Evolutionary conservation across 1,284 basidiomycete species (phyloP).

Genomic region (Coniferiporia sulphurascens): DNA sequence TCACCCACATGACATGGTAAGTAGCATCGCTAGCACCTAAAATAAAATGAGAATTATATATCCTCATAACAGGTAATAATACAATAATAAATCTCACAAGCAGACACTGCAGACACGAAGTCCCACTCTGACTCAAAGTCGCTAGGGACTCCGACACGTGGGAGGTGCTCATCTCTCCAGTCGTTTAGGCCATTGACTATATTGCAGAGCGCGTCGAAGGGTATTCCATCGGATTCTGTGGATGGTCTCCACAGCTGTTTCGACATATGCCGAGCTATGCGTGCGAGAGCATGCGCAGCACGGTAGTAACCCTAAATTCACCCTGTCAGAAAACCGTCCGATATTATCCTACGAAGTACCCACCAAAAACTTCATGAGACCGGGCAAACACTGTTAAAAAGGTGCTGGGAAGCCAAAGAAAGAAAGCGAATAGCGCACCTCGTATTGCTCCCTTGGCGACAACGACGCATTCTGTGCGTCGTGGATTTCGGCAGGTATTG

Average conservation of each 20-base stretch:
- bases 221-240: conserved; percentile 71
- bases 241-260: conserved; percentile 73
- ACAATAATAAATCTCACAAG: conserved; percentile 46
- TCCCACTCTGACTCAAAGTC: conserved; percentile 85
- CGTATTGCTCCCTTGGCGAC: conserved; percentile 68
- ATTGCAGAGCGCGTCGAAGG: conserved; percentile 53
- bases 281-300: conserved; percentile 75
- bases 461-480: conserved; percentile 47
- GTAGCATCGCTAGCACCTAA: conserved; percentile 80
- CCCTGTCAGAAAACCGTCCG: conserved; percentile 25
- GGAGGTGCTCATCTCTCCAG: conserved; percentile 76
- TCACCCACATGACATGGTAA: conserved; percentile 88
- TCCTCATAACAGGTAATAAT: conserved; percentile 9
- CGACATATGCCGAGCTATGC: conserved; percentile 75
- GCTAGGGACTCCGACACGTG: conserved; percentile 77
- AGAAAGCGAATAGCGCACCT: conserved; percentile 38
- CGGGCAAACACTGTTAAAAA: conserved; percentile 11
- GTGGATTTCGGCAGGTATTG: conserved; percentile 43
- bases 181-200: conserved; percentile 59
- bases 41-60: conserved; percentile 23
- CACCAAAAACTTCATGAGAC: conserved; percentile 34
- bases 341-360: conserved; percentile 24
- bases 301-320: conserved; percentile 63
- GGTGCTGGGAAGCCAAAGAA: conserved; percentile 13
- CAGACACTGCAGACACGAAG: conserved; percentile 76